Conservation (phyloP, 495 filamentous ascomycete species). For the Aspergillus wentii region DNA sequence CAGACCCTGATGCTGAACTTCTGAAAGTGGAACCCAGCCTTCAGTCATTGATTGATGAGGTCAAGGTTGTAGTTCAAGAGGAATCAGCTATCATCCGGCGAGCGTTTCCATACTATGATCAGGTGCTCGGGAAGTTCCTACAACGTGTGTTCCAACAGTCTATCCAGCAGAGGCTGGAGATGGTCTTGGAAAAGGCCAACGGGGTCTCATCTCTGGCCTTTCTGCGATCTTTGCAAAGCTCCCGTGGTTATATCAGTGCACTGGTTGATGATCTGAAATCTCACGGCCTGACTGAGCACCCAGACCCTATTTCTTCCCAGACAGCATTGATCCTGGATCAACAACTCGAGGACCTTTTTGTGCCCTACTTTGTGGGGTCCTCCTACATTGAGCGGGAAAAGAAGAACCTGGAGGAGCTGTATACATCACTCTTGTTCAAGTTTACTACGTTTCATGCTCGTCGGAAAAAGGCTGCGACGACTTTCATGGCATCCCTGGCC, state of each 20-base stretch:
- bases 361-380: slow-evolving; percentile 89
- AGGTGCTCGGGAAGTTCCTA: slow-evolving; percentile 84
- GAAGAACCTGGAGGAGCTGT: slow-evolving; percentile 83
- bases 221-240: slow-evolving; percentile 83
- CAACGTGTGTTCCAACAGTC: slow-evolving; percentile 98
- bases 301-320: slow-evolving; percentile 83
- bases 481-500: slow-evolving; percentile 85
- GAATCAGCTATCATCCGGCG: slow-evolving; percentile 93
- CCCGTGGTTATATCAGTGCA: slow-evolving; percentile 75
- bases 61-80: slow-evolving; percentile 92
- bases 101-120: slow-evolving; percentile 94
- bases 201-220: slow-evolving; percentile 88
- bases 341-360: slow-evolving; percentile 93
- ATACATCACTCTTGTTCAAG: slow-evolving; percentile 89
- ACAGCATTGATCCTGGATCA: slow-evolving; percentile 85
- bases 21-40: slow-evolving; percentile 89
- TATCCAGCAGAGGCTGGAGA: slow-evolving; percentile 90
- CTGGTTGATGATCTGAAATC: slow-evolving; percentile 90
- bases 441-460: slow-evolving; percentile 90
- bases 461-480: slow-evolving; percentile 77
- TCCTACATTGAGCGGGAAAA: slow-evolving; percentile 95
- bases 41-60: slow-evolving; percentile 87
- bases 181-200: slow-evolving; percentile 92
- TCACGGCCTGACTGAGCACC: slow-evolving; percentile 92
- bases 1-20: slow-evolving; percentile 88